These are phyloP conservation scores for Ophiostoma sp. DNA, from an alignment of 2,329 filamentous ascomycete genomes.

Conservation along the genomic window DNA sequence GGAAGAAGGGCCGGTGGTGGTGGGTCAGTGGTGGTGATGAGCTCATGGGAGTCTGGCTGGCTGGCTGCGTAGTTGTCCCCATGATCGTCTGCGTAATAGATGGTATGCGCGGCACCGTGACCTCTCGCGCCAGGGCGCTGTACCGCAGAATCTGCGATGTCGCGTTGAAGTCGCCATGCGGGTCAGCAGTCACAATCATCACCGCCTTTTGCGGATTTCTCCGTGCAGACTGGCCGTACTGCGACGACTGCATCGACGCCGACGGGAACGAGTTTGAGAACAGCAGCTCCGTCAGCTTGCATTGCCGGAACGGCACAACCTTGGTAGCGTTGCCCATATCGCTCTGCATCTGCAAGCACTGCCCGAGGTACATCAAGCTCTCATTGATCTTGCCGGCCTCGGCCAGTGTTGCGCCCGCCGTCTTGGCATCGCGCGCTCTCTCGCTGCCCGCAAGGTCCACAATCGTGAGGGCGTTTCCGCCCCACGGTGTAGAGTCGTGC, in stretches of 20 bases:
- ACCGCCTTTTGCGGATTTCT: conserved; percentile 78
- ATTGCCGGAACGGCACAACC: conserved; percentile 73
- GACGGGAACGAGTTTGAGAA: conserved; percentile 86
- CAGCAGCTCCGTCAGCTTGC: conserved; percentile 76
- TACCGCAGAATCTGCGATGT: conserved; percentile 95
- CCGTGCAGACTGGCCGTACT: conserved; percentile 32
- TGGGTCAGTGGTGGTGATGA: neutral
- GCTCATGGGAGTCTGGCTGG: conserved; percentile 16
- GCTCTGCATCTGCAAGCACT: conserved; percentile 93
- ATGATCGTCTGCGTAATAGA: conserved; percentile 70
- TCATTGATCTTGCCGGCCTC: conserved; percentile 99
- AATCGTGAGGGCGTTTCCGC: conserved; percentile 72
- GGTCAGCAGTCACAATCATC: conserved; percentile 96
- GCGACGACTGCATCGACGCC: conserved; percentile 33
- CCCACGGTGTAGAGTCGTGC: conserved; percentile 57
- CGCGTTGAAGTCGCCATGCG: conserved; percentile 88
- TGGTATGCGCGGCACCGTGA: conserved; percentile 83
- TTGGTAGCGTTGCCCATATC: conserved; percentile 57
- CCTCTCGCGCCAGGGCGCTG: conserved; percentile 84
- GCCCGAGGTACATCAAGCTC: conserved; percentile 94
- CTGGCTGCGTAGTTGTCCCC: conserved; percentile 32
- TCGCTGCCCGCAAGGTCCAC: conserved; percentile 93
- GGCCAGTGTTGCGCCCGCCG: conserved; percentile 81
- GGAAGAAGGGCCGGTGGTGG: conserved; percentile 29
- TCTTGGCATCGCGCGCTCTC: conserved; percentile 87